phyloP scores from a whole-genome alignment of 345 rosid genomes.

The Hevea brasiliensis region DNA sequence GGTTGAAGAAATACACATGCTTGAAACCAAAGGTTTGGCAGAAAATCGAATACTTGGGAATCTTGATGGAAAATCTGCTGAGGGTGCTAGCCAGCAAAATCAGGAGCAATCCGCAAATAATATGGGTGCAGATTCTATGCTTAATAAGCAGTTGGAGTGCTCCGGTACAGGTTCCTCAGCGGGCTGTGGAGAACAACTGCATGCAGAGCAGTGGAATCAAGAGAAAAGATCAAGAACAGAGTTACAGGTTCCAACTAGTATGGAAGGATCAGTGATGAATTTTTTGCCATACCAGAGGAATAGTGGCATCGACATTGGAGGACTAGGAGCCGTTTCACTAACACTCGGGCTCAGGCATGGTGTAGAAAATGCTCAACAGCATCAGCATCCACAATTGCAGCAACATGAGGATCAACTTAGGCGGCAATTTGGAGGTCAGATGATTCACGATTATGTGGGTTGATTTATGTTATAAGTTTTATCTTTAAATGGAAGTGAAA shows the following conservation, averaged over 20 bases:
- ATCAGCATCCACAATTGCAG: not conserved
- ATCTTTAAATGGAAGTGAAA: not conserved
- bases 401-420: slow-evolving; percentile 35
- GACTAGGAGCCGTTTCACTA: slow-evolving; percentile 49
- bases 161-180: slow-evolving; percentile 6
- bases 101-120: slow-evolving; percentile 27
- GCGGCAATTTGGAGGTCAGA: slow-evolving; percentile 47
- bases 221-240: slow-evolving; percentile 47
- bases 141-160: slow-evolving; percentile 28
- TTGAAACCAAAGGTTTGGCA: slow-evolving; percentile 44
- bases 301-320: slow-evolving; percentile 37
- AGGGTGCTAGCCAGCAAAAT: slow-evolving; percentile 21
- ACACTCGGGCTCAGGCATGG: slow-evolving; percentile 57
- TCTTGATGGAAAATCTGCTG: slow-evolving; percentile 23
- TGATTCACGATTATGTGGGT: slow-evolving; percentile 52
- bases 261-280: slow-evolving; percentile 41
- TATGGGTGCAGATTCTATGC: slow-evolving; percentile 14
- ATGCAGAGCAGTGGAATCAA: slow-evolving; percentile 34
- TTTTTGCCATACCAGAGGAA: slow-evolving; percentile 43
- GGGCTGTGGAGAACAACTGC: slow-evolving; percentile 20
- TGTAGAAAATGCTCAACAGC: slow-evolving; percentile 42
- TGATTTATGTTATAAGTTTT: slow-evolving; percentile 13
- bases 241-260: slow-evolving; percentile 28
- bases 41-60: slow-evolving; percentile 26
- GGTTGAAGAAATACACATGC: slow-evolving; percentile 67